phyloP scores from a whole-genome alignment of 2,329 filamentous ascomycete genomes.

The Aspergillus amoenus region DNA sequence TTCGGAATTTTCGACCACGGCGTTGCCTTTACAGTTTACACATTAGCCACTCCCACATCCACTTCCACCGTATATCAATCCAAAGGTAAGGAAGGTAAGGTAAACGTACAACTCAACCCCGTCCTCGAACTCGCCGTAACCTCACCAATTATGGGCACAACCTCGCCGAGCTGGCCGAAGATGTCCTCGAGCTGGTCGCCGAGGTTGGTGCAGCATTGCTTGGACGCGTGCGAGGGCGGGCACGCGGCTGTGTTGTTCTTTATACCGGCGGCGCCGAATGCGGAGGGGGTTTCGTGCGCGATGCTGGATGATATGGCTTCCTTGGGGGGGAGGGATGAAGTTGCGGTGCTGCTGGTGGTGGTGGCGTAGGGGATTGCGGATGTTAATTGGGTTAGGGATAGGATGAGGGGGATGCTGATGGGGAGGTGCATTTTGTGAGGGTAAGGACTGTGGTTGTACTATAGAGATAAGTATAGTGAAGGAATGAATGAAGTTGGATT shows the following conservation, averaged over 20 bases:
- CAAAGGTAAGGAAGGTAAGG: too few species aligned
- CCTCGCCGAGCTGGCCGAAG: conserved; percentile 16
- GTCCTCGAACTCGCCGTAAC: conserved; percentile 23
- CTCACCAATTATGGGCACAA: conserved; percentile 23
- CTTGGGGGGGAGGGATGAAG: not conserved
- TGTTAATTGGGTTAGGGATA: conserved; percentile 1
- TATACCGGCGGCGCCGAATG: conserved; percentile 7
- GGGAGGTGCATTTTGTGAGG: not conserved
- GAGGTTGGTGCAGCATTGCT: conserved; percentile 29
- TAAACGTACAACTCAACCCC: conserved; percentile 28
- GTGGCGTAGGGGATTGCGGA: not conserved
- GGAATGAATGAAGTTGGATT: too few species aligned
- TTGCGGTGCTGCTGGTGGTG: not conserved
- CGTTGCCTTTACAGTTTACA: too few species aligned
- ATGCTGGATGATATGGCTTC: not conserved
- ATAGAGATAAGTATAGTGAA: too few species aligned
- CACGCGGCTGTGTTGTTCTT: conserved; percentile 21
- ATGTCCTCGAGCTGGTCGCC: conserved; percentile 17
- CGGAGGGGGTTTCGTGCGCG: conserved; percentile 2
- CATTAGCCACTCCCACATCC: too few species aligned
- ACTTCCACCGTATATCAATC: too few species aligned
- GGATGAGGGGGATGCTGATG: not conserved
- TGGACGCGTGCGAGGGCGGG: conserved; percentile 19
- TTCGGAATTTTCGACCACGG: too few species aligned
- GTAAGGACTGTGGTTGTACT: not conserved